A percentile compares a stretch with the other conserved stretches of the same genome.
These are phyloP conservation scores for Globisporangium abappressorium DNA, from an alignment of 352 stramenopile species.

Conservation along the genomic window DNA sequence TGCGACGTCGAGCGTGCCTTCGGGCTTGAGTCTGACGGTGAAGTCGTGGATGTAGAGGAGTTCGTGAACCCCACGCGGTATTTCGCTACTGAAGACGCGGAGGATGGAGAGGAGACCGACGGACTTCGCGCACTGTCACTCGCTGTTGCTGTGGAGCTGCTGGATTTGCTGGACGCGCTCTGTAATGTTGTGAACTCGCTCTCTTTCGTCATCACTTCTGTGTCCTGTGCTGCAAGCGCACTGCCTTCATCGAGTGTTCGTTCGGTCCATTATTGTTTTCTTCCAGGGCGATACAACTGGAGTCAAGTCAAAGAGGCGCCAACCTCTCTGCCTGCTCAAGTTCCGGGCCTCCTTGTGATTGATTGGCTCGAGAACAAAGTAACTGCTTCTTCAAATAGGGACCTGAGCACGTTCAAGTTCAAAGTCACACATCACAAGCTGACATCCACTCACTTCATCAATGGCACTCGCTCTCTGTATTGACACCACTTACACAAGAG, in stretches of 20 bases:
- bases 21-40: not conserved
- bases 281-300: too few relatives aligned
- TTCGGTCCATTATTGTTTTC: not conserved
- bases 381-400: not conserved
- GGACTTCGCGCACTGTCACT: not conserved
- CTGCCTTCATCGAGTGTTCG: not conserved
- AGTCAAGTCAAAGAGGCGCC: too few relatives aligned
- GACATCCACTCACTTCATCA: not conserved
- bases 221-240: not conserved
- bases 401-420: too few relatives aligned
- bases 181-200: slow-evolving; percentile 11
- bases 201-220: slow-evolving; percentile 10
- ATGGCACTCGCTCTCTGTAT: not conserved
- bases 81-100: slow-evolving; percentile 1
- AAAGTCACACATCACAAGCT: not conserved
- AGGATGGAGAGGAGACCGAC: not conserved
- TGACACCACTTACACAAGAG: not conserved
- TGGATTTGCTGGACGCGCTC: not conserved
- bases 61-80: slow-evolving; percentile 2
- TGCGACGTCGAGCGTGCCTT: slow-evolving; percentile 14
- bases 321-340: too few relatives aligned
- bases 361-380: not conserved
- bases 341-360: too few relatives aligned
- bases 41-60: not conserved
- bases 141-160: not conserved